Evolutionary conservation across 2,329 filamentous ascomycete species (phyloP), one percentile per base, ranked within the genome.

Genomic region (Lachnellula hyalina): DNA sequence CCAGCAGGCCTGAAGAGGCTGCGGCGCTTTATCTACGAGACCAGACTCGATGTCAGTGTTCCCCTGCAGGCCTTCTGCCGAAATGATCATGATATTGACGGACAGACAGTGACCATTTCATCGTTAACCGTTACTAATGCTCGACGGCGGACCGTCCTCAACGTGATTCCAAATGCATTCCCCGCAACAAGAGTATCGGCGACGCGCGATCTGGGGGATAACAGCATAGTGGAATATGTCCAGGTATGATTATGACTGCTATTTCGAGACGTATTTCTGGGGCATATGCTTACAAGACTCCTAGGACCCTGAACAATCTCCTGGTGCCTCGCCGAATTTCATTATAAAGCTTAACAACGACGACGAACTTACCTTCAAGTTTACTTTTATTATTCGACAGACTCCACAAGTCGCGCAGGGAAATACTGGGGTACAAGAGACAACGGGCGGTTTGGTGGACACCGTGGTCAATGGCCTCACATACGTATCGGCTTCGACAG

Each of bases 321-420:
- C 73, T 35, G 70, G 72, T 32, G 72, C 76, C 51, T 68, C 76
- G 28, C 89, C 91, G 8, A 81, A 79, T 56, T 96, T 97, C 71
- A 81, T 99, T 49, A 77, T 97, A 55, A 94, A 95, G 69, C 77
- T 99, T 49, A 83, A 79, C 63, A 94, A 92, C 73, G 91, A 96
- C 63, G 94, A 97, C 63, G 94, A 99, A 63, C 84, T 99, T 52
- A 84, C 84, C 62, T 96, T 99, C 74, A 90, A 86, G 65, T 99
- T 97, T 71, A 94, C 89, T 40, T 96, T 97, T 70, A 80, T 94
- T 61, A 78, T 96, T 61, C 76, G 83, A 66, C 76, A 85, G 68
- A 63, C 78, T 21, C 70, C 73, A 42, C 69, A 69, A 58, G 57
- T 64, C 21, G 63, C 70, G 47, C 65, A 72, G 53, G 74, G 71